phyloP scores from a whole-genome alignment of 2,329 filamentous ascomycete genomes.

The Aureobasidium sp. region DNA sequence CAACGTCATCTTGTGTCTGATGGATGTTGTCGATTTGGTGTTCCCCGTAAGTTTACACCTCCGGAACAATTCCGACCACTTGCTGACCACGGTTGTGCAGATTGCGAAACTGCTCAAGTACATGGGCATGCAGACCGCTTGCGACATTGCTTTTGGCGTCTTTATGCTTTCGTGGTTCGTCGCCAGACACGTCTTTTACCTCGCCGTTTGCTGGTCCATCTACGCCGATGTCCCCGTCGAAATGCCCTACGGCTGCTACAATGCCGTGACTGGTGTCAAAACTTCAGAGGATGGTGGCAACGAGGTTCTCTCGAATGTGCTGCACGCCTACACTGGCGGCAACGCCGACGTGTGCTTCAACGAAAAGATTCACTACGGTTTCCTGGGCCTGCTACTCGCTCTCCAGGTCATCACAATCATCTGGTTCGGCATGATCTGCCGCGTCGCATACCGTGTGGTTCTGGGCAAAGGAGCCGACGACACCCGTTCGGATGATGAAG shows the following conservation, averaged over 20 bases:
- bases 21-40: constrained; percentile 88
- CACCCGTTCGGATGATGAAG: constrained; percentile 77
- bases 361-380: constrained; percentile 61
- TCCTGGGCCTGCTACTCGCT: constrained; percentile 65
- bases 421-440: constrained; percentile 85
- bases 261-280: constrained; percentile 45
- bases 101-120: constrained; percentile 92
- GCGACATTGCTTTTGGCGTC: constrained; percentile 73
- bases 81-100: constrained; percentile 37
- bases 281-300: constrained; percentile 43
- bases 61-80: background rate
- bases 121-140: constrained; percentile 62
- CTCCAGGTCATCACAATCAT: constrained; percentile 72
- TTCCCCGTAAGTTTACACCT: constrained; percentile 56
- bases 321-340: constrained; percentile 64
- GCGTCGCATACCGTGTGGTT: constrained; percentile 72
- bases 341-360: constrained; percentile 71
- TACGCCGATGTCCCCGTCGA: constrained; percentile 54
- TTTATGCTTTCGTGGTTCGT: constrained; percentile 83
- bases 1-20: constrained; percentile 78
- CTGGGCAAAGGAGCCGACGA: constrained; percentile 74
- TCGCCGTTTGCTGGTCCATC: constrained; percentile 73
- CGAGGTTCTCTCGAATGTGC: constrained; percentile 47
- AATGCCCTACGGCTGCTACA: constrained; percentile 64
- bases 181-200: constrained; percentile 72